Base-by-base conservation (phyloP, 352 stramenopile species). In the Phytophthora cryptogea region DNA sequence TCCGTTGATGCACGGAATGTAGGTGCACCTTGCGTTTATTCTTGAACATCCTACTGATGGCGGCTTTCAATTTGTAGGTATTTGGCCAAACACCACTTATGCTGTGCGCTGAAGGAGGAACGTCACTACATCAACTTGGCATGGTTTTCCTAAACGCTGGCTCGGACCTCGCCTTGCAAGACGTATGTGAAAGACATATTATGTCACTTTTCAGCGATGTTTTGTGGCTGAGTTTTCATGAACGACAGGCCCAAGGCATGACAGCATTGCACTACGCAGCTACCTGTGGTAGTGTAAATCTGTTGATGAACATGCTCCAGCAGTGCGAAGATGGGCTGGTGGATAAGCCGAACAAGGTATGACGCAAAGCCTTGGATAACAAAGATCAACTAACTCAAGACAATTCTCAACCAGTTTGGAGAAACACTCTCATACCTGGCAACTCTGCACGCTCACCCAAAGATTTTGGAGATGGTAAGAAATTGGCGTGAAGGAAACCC, bases 91-190 rank as follows among this genome's bases (percentile, higher is more conserved):
- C 85, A 10, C 59, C 79, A 4, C 36, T 91, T 17, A 92, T 91
- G 80, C 23, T 90, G 8, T 89, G 81, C 37, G 54, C 86, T 17
- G 80, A 92, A 59, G 74, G 68, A 35, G 81, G 80, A 3, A 53
- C 65, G 20, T 60, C 86, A 26, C 70, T 94, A 27, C 75, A 89
- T 30, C 80, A 86, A 35, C 67, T 92, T 26, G 85, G 76, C 8
- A 90, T 92, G 78, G 68, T 88, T 20, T 81, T 92, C 47, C 53
- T 94, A 1, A 90, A 90, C 47, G 77, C 85, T 45, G 82, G 75
- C 13, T 74, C 79, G 13, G 46, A 83, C 42, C 54, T 91, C 32
- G 68, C 60, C 3, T 68, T 87, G 16, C 80, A 86, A 66, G 85
- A 94, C 48, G 85, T 92, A 48, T 16, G 44, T 46, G 11, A 17